These are phyloP conservation scores for Extremus antarcticus DNA, from an alignment of 495 filamentous ascomycete species.

Conservation along the genomic window DNA sequence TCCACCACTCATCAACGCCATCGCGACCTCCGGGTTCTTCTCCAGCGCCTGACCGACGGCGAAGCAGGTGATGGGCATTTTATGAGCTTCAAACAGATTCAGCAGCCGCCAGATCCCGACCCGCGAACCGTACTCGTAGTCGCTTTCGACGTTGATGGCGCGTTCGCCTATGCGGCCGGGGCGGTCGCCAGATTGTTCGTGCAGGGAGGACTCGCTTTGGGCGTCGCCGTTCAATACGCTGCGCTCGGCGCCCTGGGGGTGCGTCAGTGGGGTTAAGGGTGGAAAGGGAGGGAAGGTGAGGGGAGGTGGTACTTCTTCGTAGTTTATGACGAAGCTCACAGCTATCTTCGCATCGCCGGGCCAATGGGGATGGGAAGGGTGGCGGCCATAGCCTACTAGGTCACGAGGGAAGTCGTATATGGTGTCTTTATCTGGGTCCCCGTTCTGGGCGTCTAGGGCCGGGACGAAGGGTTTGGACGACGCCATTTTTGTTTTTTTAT, in stretches of 20 bases:
- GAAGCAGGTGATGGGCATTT: conserved; percentile 33
- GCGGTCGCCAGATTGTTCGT: conserved; percentile 28
- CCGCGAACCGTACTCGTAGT: conserved; percentile 34
- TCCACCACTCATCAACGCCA: conserved; percentile 26
- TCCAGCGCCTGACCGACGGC: conserved; percentile 32
- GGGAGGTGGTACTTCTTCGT: conserved; percentile 34
- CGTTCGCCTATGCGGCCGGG: conserved; percentile 27
- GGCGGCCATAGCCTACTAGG: conserved; percentile 29
- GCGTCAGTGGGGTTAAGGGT: no score
- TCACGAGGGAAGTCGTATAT: conserved; percentile 24
- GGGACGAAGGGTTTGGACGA: not conserved
- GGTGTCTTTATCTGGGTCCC: conserved; percentile 7
- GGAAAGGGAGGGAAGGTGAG: no score
- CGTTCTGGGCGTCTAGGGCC: conserved; percentile 7
- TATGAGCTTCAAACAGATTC: conserved; percentile 31
- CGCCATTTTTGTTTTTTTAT: conserved; percentile 1
- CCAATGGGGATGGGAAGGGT: conserved; percentile 32
- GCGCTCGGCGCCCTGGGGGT: conserved; percentile 27
- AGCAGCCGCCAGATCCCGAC: conserved; percentile 33
- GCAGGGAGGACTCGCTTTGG: conserved; percentile 26
- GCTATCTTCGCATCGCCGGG: conserved; percentile 33
- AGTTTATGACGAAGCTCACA: conserved; percentile 36
- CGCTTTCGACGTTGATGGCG: conserved; percentile 28
- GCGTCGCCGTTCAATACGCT: conserved; percentile 28
- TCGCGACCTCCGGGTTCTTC: conserved; percentile 28